phyloP scores from a whole-genome alignment of 108 stramenopile genomes.

The Nitzschia sp. region DNA sequence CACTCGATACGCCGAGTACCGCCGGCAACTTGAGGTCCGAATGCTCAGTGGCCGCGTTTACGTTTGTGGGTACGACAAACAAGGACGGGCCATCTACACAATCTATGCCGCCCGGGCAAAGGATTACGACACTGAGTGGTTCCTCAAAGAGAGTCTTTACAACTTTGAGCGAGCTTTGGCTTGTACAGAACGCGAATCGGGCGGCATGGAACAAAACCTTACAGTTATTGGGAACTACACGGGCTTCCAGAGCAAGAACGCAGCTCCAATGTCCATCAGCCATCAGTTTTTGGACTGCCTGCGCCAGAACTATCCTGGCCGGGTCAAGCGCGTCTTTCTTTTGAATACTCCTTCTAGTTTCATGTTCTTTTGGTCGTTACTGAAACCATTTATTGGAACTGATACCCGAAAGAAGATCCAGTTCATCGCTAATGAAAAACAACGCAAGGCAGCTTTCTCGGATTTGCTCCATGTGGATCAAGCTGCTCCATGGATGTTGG shows the following conservation, averaged over 20 bases:
- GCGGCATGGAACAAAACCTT: slow-evolving; percentile 30
- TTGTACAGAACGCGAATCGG: slow-evolving; percentile 37
- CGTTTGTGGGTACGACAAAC: slow-evolving; percentile 46
- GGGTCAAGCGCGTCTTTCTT: slow-evolving; percentile 39
- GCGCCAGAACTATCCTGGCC: slow-evolving; percentile 45
- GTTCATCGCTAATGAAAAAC: slow-evolving; percentile 40
- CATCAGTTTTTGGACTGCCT: slow-evolving; percentile 33
- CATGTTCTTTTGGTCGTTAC: slow-evolving; percentile 41
- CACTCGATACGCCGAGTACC: slow-evolving; percentile 17
- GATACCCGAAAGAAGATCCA: slow-evolving; percentile 38
- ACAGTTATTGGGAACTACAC: slow-evolving; percentile 45
- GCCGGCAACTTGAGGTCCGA: slow-evolving; percentile 33
- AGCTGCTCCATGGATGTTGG: slow-evolving; percentile 48
- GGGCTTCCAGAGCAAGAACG: slow-evolving; percentile 30
- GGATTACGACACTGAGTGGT: slow-evolving; percentile 40
- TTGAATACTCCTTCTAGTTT: slow-evolving; percentile 44
- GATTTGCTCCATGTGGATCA: slow-evolving; percentile 33
- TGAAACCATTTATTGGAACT: slow-evolving; percentile 48
- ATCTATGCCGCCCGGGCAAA: slow-evolving; percentile 42
- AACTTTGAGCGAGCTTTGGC: slow-evolving; percentile 46
- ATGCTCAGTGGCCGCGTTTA: slow-evolving; percentile 24
- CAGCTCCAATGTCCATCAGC: slow-evolving; percentile 35
- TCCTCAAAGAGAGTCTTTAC: slow-evolving; percentile 49
- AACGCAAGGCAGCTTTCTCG: slow-evolving; percentile 17
- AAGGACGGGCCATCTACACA: slow-evolving; percentile 39